A percentile compares a stretch with the other conserved stretches of the same genome.
Evolutionary conservation across 1,284 basidiomycete species (phyloP).

Genomic region (Cystobasidium sp.): DNA sequence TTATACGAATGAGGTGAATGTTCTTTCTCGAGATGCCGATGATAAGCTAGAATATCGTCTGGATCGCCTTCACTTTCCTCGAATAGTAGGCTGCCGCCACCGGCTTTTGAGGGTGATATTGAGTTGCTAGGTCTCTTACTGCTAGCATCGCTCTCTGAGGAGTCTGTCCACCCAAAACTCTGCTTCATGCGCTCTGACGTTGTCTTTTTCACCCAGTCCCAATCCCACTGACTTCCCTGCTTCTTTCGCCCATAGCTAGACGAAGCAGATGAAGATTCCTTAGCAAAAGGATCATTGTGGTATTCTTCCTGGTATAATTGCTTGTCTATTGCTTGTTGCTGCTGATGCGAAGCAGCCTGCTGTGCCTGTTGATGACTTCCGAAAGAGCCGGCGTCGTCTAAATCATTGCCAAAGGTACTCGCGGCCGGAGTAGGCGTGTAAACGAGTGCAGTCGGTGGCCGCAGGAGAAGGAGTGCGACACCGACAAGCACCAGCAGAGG

Average conservation of each 20-base stretch:
- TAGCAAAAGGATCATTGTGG: conserved; percentile 15
- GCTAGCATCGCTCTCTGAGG: not conserved
- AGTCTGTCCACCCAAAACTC: conserved; percentile 13
- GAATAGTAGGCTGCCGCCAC: not conserved
- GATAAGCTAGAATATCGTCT: conserved; percentile 24
- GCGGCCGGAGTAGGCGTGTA: conserved; percentile 1
- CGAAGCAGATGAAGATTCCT: not conserved
- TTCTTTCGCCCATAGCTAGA: conserved; percentile 11
- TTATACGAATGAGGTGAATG: conserved; percentile 34
- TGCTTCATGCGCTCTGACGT: conserved; percentile 19
- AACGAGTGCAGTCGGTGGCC: conserved; percentile 1
- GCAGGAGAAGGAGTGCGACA: conserved; percentile 1
- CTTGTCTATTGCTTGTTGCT: not conserved
- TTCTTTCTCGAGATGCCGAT: conserved; percentile 38
- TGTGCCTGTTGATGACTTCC: not conserved
- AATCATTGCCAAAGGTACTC: not conserved
- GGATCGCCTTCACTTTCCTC: not conserved
- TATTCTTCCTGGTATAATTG: conserved; percentile 16
- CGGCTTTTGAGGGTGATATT: not conserved
- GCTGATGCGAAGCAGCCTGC: not conserved
- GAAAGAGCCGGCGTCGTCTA: not conserved
- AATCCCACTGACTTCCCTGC: conserved; percentile 26
- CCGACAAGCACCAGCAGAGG: conserved; percentile 8
- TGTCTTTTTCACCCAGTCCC: conserved; percentile 33
- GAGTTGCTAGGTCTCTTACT: not conserved